Base-by-base conservation (phyloP, 345 rosid genomes). In the Eucalyptus sp. region DNA sequence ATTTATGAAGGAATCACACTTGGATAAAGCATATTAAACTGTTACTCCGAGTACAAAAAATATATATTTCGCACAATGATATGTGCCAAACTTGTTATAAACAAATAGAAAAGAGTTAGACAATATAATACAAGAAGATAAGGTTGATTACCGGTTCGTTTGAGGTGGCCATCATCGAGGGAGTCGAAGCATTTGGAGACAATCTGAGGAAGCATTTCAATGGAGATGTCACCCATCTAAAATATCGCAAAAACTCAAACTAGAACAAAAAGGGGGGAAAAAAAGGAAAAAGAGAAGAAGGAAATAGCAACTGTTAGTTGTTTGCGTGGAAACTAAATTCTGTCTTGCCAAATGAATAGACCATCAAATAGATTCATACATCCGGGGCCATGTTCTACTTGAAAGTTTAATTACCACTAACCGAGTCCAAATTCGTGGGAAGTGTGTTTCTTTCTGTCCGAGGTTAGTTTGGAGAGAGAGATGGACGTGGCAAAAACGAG, bases 121-220 rank as follows among this genome's bases (percentile, higher is more conserved):
- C 66, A 25, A 24, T 58, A 58, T 24, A 11, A 58, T 25, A 25
- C 7, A 60, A 11, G 66, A 60, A 27, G 66, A 58, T 3, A 58
- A 58, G 29, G 66, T 58, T 58, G 66, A 41, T 56, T 50, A 84
- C 89, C 85, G 13, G 76, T 37, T 60, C 99, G 88, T 88, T 94
- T 93, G 90, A 88, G 94, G 31, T 94, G 96, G 86, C 97, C 98
- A 84, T 96, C 99, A 10, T 97, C 97, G 27, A 95, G 91, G 91
- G 92, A 56, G 12, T 22, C 60, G 12, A 24, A 22, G 60, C 60
- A 84, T 80, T 91, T 89, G 88, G 94, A 92, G 89, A 89, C 93
- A 29, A 27, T 87, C 86, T 87, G 92, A 9, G 91, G 84, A 64
- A 91, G 92, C 86, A 58, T 86, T 46, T 90, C 90, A 49, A 90